Conservation (phyloP, 306 rosid genomes). For the Vigna mungo region DNA sequence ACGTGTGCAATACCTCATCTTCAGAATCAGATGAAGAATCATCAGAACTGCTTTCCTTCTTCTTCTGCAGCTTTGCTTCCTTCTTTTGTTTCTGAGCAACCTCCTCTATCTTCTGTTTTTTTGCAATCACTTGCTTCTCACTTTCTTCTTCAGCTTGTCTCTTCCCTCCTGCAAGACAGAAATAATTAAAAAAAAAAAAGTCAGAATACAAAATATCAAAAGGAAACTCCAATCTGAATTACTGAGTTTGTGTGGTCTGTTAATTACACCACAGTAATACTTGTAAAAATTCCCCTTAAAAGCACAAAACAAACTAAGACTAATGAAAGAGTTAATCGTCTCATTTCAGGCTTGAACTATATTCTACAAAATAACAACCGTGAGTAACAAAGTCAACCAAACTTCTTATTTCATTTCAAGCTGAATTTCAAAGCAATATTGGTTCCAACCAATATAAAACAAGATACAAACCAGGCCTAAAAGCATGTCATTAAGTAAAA, state of each 20-base stretch:
- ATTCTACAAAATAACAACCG: no score
- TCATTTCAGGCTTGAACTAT: no score
- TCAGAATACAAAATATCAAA: not conserved
- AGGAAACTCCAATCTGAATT: not conserved
- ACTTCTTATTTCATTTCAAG: not conserved
- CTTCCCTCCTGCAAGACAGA: slow-evolving; percentile 54
- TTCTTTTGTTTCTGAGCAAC: slow-evolving; percentile 62
- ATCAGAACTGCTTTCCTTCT: slow-evolving; percentile 70
- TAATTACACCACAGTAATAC: not conserved
- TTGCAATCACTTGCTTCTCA: slow-evolving; percentile 57
- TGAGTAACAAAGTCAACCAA: no score
- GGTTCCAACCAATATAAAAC: not conserved
- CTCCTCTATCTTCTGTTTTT: slow-evolving; percentile 75
- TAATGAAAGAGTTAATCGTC: no score
- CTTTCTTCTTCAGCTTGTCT: slow-evolving; percentile 66
- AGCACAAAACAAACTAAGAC: no score
- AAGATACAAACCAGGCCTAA: not conserved
- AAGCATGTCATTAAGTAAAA: not conserved
- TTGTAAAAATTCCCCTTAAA: not conserved
- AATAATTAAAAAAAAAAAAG: not conserved
- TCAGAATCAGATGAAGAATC: slow-evolving; percentile 68
- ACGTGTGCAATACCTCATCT: slow-evolving; percentile 52
- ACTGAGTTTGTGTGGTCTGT: not conserved
- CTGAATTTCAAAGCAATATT: not conserved
- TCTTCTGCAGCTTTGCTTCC: slow-evolving; percentile 54